Base-by-base conservation (phyloP, 805 yeast genomes). In the Cyberlindnera meyerae region DNA sequence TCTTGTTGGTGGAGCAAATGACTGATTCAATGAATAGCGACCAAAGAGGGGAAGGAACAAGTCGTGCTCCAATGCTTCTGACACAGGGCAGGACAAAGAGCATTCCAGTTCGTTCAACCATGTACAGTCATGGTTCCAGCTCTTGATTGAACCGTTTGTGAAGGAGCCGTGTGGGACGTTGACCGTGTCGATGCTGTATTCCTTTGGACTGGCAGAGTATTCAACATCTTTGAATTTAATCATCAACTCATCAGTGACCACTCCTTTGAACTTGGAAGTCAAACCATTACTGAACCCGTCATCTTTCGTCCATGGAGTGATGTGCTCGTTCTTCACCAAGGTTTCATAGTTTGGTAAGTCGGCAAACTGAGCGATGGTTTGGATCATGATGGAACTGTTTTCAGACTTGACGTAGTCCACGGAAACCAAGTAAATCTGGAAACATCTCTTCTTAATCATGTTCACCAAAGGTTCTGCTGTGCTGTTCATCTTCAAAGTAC, bases 231-330 rank as follows among this genome's bases (percentile, higher is more conserved):
- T 27, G 42, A 49, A 48, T 41, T 61, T 61, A 21, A 61, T 52
- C 26, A 53, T 40, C 24, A 70, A 48, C 34, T 66, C 69, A 36
- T 64, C 68, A 16, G 73, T 54, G 11, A 51, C 44, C 24, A 57
- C 49, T 5, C 54, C 50, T 6, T 50, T 43, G 18, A 68, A 61
- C 43, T 73, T 74, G 48, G 79, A 72, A 0, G 81, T 68, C 2
- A 77, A 55, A 4, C 84, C 83, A 54, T 62, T 73, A 4, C 68
- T 65, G 48, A 65, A 66, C 14, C 69, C 72, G 42, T 65, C 69
- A 31, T 68, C 55, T 24, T 27, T 51, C 29, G 26, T 48, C 44
- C 36, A 39, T 31, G 34, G 51, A 45, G 24, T 41, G 42, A 18
- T 36, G 29, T 9, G 31, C 16, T 24, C 53, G 46, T 14, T 49